phyloP scores from a whole-genome alignment of 1,139 yeast species.

The Yamadazyma jaroonii region DNA sequence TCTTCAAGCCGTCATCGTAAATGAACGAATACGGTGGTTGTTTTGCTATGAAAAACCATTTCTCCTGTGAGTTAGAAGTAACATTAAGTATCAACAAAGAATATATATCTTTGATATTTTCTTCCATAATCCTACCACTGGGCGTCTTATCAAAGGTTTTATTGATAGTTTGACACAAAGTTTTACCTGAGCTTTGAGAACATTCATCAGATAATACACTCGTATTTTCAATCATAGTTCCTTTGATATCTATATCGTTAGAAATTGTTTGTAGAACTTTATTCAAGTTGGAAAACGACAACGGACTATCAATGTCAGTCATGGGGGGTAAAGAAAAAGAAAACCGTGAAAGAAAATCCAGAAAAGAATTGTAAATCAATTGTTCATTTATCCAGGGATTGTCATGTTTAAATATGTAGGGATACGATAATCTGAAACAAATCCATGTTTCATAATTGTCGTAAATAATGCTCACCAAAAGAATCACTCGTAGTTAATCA shows the following conservation, averaged over 20 bases:
- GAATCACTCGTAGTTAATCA: not conserved
- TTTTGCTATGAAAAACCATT: constrained; percentile 15
- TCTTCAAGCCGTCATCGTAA: constrained; percentile 47
- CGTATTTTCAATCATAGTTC: no score
- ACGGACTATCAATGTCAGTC: no score
- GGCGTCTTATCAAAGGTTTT: constrained; percentile 39
- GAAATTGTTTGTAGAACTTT: no score
- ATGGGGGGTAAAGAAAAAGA: no score
- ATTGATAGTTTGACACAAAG: constrained; percentile 10
- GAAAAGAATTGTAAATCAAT: no score
- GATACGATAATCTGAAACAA: constrained; percentile 8
- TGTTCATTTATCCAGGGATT: no score
- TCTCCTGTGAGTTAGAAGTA: constrained; percentile 32
- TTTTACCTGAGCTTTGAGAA: not conserved
- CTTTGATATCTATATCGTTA: no score
- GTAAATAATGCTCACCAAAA: not conserved
- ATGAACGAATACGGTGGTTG: constrained; percentile 53
- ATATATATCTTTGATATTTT: constrained; percentile 58
- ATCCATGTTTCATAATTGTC: constrained; percentile 8
- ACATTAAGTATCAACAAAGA: constrained; percentile 48
- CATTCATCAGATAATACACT: not conserved
- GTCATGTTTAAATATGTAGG: no score
- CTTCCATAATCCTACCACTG: constrained; percentile 49
- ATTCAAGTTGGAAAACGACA: no score
- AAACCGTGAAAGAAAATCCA: no score